phyloP scores from a whole-genome alignment of 257 asterid genomes.

The Asclepias syriaca region DNA sequence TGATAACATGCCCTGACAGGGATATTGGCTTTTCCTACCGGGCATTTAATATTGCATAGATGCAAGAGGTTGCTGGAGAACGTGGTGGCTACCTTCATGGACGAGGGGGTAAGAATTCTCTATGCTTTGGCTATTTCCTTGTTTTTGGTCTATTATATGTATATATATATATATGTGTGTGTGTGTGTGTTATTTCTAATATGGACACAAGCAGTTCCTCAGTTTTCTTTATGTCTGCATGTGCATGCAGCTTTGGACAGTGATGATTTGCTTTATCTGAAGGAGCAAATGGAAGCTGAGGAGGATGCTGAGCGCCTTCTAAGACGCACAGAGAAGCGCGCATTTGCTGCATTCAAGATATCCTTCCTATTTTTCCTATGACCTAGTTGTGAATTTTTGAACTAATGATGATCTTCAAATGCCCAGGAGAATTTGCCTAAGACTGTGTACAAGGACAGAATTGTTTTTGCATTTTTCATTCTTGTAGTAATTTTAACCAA shows the following conservation, averaged over 20 bases:
- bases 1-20: conserved; percentile 99
- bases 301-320: conserved; percentile 97
- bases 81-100: conserved; percentile 99
- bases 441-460: not conserved
- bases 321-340: conserved; percentile 94
- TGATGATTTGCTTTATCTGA: conserved; percentile 94
- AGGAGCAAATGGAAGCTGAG: conserved; percentile 99
- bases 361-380: conserved; percentile 42
- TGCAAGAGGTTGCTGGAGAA: conserved; percentile 99
- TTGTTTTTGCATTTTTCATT: not conserved
- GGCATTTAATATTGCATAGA: conserved; percentile 62
- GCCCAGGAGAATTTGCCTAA: not conserved
- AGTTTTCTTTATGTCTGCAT: conserved; percentile 33
- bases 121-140: not conserved
- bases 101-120: conserved; percentile 71
- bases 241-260: conserved; percentile 99
- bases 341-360: conserved; percentile 93
- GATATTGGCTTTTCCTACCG: conserved; percentile 67
- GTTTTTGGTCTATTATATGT: not conserved
- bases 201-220: conserved; percentile 4
- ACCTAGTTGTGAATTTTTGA: not conserved
- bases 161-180: not conserved
- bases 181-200: too few relatives aligned
- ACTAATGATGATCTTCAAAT: not conserved
- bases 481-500: not conserved